Base-by-base conservation (phyloP, 371 early-diverging fungal genomes). In the Entomophthora muscae region DNA sequence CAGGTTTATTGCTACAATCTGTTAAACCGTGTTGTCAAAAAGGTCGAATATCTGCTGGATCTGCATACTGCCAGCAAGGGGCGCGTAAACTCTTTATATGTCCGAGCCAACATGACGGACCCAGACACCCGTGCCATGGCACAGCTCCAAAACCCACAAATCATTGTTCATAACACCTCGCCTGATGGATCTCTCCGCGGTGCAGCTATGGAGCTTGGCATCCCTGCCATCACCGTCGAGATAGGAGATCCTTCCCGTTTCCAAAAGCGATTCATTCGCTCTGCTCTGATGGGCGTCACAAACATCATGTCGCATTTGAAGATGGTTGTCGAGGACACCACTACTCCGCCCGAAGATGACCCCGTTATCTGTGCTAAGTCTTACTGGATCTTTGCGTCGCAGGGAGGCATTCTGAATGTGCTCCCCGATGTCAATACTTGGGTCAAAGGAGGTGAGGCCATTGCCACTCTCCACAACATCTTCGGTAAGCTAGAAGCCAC, bases 401-500 rank as follows among this genome's bases (percentile, higher is more conserved):
- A 74, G 5, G 79, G 75, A 26, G 69, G 69, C 22, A 67, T 73
- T 57, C 59, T 75, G 33, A 68, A 66, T 58, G 93, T 94, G 1
- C 81, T 87, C 57, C 95, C 93, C 0, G 82, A 79, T 58, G 87
- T 93, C 26, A 91, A 89, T 70, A 86, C 88, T 0, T 84, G 89
- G 67, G 83, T 94, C 24, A 77, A 80, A 42, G 90, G 91, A 64
- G 90, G 89, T 51, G 89, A 89, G 57, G 65, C 89, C 32, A 90
- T 94, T 75, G 95, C 95, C 0, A 78, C 89, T 3, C 79, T 94
- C 65, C 88, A 90, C 68, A 89, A 89, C 63, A 89, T 94, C 42
- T 93, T 93, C 74, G 94, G 94, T 27, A 83, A 87, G 64, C 79
- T 92, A n/a, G 85, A 87, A 27, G 91, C 91, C 42, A 87, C 86